phyloP scores from a whole-genome alignment of 2,329 filamentous ascomycete species.

The Alternaria panax region DNA sequence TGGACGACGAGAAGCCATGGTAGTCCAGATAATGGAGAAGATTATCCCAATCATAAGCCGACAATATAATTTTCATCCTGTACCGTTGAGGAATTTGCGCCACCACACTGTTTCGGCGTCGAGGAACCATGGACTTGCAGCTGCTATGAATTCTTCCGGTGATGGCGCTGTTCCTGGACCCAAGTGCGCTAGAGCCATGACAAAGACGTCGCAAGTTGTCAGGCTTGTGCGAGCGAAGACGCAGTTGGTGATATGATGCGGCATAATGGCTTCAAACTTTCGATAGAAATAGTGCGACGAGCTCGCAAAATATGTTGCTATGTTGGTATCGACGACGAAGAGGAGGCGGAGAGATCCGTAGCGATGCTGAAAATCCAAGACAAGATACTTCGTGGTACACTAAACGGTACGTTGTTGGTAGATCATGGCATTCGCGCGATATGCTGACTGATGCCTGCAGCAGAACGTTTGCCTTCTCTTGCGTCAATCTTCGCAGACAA shows the following conservation, averaged over 20 bases:
- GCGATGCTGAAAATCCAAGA: neutral
- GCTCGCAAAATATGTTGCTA: neutral
- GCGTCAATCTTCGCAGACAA: neutral
- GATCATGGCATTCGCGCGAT: neutral
- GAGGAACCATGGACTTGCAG: conserved; percentile 44
- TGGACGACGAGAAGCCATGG: neutral
- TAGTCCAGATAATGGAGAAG: neutral
- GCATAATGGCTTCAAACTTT: conserved; percentile 24
- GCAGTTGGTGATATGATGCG: conserved; percentile 35
- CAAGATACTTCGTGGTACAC: neutral
- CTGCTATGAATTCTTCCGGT: conserved; percentile 41
- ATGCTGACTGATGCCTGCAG: neutral
- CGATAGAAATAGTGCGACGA: neutral
- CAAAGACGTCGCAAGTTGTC: conserved; percentile 45
- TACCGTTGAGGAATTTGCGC: conserved; percentile 35
- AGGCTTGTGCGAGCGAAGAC: conserved; percentile 44
- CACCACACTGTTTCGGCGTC: conserved; percentile 46
- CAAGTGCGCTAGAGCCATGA: conserved; percentile 39
- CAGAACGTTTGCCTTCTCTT: neutral
- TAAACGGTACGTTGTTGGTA: neutral
- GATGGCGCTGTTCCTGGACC: conserved; percentile 27
- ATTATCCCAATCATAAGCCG: neutral
- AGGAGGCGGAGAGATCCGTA: neutral
- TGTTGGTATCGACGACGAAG: neutral
- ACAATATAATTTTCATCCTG: conserved; percentile 55